These are phyloP conservation scores for Fusarium sp. DNA, from an alignment of 2,329 filamentous ascomycete species.

Conservation along the genomic window DNA sequence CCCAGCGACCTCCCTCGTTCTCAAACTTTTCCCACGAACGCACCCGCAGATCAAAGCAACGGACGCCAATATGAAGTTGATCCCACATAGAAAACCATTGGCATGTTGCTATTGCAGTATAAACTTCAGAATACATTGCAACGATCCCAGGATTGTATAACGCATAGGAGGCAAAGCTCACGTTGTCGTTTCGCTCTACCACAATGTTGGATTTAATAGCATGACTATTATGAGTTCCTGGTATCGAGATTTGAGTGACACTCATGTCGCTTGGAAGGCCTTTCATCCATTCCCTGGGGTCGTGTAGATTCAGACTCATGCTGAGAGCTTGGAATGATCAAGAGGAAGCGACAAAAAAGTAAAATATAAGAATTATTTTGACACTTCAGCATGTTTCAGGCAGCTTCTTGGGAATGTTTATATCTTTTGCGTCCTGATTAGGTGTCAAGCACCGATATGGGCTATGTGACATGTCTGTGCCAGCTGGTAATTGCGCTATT, in stretches of 20 bases:
- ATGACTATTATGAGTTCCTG: not conserved
- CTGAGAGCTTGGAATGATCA: too few relatives aligned
- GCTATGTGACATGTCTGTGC: not conserved
- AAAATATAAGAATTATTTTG: too few relatives aligned
- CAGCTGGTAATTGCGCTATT: not conserved
- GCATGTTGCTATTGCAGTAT: not conserved
- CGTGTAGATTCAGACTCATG: too few relatives aligned
- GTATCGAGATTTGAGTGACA: not conserved
- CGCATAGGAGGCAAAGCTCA: not conserved
- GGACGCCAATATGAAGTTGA: not conserved
- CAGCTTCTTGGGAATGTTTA: too few relatives aligned
- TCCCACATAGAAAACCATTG: not conserved
- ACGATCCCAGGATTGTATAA: not conserved
- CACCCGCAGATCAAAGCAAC: not conserved
- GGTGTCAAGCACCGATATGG: not conserved
- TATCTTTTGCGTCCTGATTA: too few relatives aligned
- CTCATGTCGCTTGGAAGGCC: not conserved
- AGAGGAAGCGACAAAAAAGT: too few relatives aligned
- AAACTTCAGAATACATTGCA: not conserved
- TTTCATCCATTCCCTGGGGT: not conserved
- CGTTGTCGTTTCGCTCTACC: not conserved
- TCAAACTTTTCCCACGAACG: not conserved
- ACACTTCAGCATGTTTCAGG: too few relatives aligned
- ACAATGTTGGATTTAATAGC: not conserved
- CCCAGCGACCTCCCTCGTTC: not conserved